These are phyloP conservation scores for Rhizopus arrhizus DNA, from an alignment of 371 early-diverging fungal species.

Conservation along the genomic window DNA sequence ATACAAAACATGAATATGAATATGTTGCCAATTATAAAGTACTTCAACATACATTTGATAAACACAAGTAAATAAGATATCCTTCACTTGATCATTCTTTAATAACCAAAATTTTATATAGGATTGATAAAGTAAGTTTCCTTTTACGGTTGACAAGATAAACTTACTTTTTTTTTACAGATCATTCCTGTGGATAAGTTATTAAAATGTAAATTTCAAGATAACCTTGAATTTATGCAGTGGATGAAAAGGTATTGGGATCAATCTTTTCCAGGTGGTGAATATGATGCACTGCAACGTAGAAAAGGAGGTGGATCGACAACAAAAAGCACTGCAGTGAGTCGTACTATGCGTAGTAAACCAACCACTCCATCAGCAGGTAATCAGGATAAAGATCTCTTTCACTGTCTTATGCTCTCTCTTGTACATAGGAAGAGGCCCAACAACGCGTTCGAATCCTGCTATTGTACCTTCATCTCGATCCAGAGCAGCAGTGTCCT, in stretches of 20 bases:
- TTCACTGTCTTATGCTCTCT: too few relatives aligned
- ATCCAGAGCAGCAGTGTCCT: background rate
- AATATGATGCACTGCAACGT: conserved; percentile 82
- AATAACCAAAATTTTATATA: background rate
- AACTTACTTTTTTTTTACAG: conserved; percentile 26
- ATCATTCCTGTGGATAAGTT: conserved; percentile 84
- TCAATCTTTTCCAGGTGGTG: conserved; percentile 75
- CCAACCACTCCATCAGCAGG: conserved; percentile 21
- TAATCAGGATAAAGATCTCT: background rate
- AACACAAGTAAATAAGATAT: conserved; percentile 62
- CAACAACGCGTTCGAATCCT: background rate
- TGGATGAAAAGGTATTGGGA: conserved; percentile 94
- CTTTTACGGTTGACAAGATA: background rate
- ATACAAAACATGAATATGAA: conserved; percentile 91
- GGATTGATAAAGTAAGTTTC: conserved; percentile 55
- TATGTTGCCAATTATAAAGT: conserved; percentile 90
- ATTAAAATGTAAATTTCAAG: conserved; percentile 93
- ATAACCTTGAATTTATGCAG: conserved; percentile 95
- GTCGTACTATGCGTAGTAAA: conserved; percentile 14
- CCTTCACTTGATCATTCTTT: background rate
- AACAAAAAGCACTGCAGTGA: conserved; percentile 16
- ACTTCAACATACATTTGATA: conserved; percentile 80
- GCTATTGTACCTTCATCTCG: background rate
- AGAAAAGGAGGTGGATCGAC: conserved; percentile 58
- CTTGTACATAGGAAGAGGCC: too few relatives aligned